Evolutionary conservation across 805 yeast species (phyloP), one percentile per base, ranked within the genome.

Genomic region (Priceomyces fermenticarens): DNA sequence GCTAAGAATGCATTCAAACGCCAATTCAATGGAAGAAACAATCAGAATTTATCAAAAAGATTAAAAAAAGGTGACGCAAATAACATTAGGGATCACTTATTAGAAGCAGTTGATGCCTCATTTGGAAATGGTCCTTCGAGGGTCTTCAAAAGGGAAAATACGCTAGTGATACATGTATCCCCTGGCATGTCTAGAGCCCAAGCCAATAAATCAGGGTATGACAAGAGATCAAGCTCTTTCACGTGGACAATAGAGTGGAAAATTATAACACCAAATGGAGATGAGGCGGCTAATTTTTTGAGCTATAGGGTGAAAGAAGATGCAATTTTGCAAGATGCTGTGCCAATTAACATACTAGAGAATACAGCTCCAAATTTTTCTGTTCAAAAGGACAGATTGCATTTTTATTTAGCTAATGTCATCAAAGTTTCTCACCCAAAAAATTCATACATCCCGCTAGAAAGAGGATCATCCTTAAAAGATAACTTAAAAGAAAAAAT

Each of bases 241-340:
- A 76, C 75, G 12, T 88, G 97, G 97, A 83, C 95, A 0, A 62
- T 88, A 0, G 95, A 88, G 56, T 85, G 88, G 86, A 55, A 77
- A 0, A 44, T 81, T 2, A 57, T 75, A 3, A 61, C 58, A 10
- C 54, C 56, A 10, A 48, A 57, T 3, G 62, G 55, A 1, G 30
- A 39, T 3, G 63, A 61, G 14, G 28, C 51, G 7, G 55, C 60
- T 12, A 54, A 59, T n/a, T 70, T 73, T 41, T 46, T 73, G n/a
- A 73, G 75, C 43, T 73, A 55, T 42, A 63, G 73, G 34, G 52
- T 72, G 12, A 63, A 62, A 33, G 83, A 78, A 43, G 51, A 51
- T 10, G 39, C 53, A 2, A 33, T 44, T 0, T 43, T 78, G 14
- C 47, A 47, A 7, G 73, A 70, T 8, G 58, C 73, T 0, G 63